These are phyloP conservation scores for Mollisia scopiformis DNA, from an alignment of 2,329 filamentous ascomycete species.

Conservation along the genomic window DNA sequence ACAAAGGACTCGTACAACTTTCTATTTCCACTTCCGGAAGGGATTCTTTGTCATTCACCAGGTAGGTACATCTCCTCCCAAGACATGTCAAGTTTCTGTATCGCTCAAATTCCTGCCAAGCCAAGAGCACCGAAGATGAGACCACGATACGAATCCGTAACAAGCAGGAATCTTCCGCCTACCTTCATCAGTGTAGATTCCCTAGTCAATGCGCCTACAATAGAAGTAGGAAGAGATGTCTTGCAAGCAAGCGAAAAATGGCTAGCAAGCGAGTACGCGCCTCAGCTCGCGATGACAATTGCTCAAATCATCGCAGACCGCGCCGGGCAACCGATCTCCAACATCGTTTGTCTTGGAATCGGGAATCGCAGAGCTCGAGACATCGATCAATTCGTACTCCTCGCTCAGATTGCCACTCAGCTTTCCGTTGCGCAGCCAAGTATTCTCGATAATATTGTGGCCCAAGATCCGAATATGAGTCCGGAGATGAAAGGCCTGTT, in stretches of 20 bases:
- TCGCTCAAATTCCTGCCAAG: no score
- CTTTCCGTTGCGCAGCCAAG: background rate
- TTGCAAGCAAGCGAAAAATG: background rate
- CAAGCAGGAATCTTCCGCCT: no score
- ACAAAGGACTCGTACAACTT: no score
- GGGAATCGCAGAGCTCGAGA: background rate
- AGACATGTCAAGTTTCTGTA: no score
- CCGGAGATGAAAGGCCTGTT: background rate
- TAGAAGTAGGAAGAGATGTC: background rate
- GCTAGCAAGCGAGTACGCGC: background rate
- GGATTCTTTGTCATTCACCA: no score
- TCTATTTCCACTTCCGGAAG: no score
- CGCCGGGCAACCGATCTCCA: background rate
- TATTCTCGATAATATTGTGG: background rate
- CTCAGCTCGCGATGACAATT: background rate
- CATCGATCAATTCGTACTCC: background rate
- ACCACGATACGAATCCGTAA: no score
- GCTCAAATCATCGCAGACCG: background rate
- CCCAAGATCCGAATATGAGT: background rate
- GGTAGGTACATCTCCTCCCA: no score
- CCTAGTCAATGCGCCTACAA: no score
- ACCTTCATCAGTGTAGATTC: no score
- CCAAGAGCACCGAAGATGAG: no score
- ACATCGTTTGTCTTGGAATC: background rate
- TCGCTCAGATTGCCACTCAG: background rate